Evolutionary conservation across 169 alveolate species (phyloP), one percentile per base, ranked within the genome.

Genomic region (Plasmodium reichenowi): DNA sequence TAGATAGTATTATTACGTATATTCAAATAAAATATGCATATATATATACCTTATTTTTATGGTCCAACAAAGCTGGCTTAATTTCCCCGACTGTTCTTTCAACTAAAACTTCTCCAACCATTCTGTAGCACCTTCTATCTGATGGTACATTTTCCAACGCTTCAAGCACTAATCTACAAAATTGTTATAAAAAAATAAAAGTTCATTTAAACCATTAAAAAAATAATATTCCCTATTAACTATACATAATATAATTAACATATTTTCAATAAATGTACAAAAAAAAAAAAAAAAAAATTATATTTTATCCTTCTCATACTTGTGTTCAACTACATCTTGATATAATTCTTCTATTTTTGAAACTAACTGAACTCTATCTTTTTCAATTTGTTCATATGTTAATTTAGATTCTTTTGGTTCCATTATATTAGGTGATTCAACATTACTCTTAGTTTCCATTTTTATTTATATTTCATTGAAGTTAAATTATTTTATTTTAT

Each of bases 31-130:
- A 8, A 38, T 38, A 38, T 38, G 9, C 47, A 38, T 15, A 29
- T 74, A 50, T 38, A n/a, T 71, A 8, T 91, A 93, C 95, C 93
- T 87, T 83, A 26, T 88, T 74, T 76, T 94, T 93, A 62, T 95
- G 97, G 24, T 88, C 93, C 67, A 91, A 92, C 92, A 95, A 88
- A 17, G 96, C 97, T 17, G 98, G 98, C 68, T 92, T 94, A 43
- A 97, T 96, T 24, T 96, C 98, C 10, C 92, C 96, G 9, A 97
- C 98, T 2, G 96, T 94, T 26, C 97, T 94, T 86, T 97, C 98
- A 10, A 97, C 98, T 75, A 97, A 93, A 15, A 97, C 98, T 22
- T 96, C 96, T 9, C 98, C 98, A 58, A 96, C 93, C 83, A 96
- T 95, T 78, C 98, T 94, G 70, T 93, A 97, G 72, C 98, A 96